phyloP scores from a whole-genome alignment of 2,329 filamentous ascomycete species.

The Aureobasidium sp. region DNA sequence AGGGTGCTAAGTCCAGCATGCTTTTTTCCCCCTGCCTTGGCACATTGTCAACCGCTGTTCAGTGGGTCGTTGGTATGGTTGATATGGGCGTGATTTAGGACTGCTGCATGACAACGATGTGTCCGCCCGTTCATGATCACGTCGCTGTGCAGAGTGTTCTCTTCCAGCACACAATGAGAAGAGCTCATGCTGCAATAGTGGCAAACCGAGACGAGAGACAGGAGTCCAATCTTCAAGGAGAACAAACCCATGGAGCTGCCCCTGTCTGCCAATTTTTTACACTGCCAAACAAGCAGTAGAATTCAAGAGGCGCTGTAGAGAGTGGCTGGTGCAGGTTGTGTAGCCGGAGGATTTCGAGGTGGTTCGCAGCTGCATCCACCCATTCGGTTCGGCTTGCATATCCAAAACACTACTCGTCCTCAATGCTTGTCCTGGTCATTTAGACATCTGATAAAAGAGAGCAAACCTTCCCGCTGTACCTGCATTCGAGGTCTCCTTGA shows the following conservation, averaged over 20 bases:
- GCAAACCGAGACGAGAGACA: not conserved
- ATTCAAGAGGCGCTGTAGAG: not conserved
- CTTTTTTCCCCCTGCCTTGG: not conserved
- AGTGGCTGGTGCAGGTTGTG: slow-evolving; percentile 12
- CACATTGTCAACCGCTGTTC: not conserved
- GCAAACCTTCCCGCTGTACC: slow-evolving; percentile 4
- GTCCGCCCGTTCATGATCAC: not conserved
- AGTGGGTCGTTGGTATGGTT: not conserved
- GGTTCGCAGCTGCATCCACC: slow-evolving; percentile 15
- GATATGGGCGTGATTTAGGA: not conserved
- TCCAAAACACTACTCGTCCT: slow-evolving; percentile 22
- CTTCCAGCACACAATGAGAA: not conserved
- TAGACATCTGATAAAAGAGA: slow-evolving; percentile 3
- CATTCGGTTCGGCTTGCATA: slow-evolving; percentile 26
- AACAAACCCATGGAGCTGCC: not conserved
- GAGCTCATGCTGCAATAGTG: not conserved
- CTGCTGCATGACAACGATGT: not conserved
- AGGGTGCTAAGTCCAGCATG: not conserved
- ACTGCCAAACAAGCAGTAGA: not conserved
- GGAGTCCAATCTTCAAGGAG: not conserved
- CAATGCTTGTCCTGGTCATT: slow-evolving; percentile 21
- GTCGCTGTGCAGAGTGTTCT: not conserved
- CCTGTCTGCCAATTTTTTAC: not conserved
- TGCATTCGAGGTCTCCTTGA: slow-evolving; percentile 1
- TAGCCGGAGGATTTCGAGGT: slow-evolving; percentile 14